These are phyloP conservation scores for Sporothrix brasiliensis DNA, from an alignment of 2,329 filamentous ascomycete genomes.

Conservation along the genomic window DNA sequence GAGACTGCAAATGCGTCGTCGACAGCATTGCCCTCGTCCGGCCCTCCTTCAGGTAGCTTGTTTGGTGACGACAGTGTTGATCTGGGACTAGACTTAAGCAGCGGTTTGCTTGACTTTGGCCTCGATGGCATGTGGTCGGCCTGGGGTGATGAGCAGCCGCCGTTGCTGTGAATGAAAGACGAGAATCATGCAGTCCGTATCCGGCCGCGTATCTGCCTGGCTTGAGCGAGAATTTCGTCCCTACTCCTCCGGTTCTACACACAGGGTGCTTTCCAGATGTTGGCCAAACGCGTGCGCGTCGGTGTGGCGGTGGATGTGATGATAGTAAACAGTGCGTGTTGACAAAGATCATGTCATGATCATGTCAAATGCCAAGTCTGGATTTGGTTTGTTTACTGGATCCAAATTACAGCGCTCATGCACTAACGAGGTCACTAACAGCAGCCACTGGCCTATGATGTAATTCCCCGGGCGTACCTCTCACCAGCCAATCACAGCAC, in stretches of 20 bases:
- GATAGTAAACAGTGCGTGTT: too few relatives aligned
- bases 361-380: neutral
- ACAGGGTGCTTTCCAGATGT: conserved; percentile 28
- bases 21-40: neutral
- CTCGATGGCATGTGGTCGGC: conserved; percentile 17
- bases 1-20: neutral
- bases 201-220: neutral
- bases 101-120: conserved; percentile 6
- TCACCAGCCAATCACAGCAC: neutral
- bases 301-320: too few relatives aligned
- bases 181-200: neutral
- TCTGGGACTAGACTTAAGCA: neutral
- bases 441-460: neutral
- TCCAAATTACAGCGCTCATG: neutral
- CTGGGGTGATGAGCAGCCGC: conserved; percentile 5
- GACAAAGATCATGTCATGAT: neutral
- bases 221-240: neutral
- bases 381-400: neutral
- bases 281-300: conserved; percentile 34
- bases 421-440: neutral
- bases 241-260: too few relatives aligned
- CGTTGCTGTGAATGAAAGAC: neutral
- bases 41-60: neutral
- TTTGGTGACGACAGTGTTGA: neutral
- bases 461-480: neutral